phyloP scores from a whole-genome alignment of 495 filamentous ascomycete species.

The Venustampulla echinocandica region DNA sequence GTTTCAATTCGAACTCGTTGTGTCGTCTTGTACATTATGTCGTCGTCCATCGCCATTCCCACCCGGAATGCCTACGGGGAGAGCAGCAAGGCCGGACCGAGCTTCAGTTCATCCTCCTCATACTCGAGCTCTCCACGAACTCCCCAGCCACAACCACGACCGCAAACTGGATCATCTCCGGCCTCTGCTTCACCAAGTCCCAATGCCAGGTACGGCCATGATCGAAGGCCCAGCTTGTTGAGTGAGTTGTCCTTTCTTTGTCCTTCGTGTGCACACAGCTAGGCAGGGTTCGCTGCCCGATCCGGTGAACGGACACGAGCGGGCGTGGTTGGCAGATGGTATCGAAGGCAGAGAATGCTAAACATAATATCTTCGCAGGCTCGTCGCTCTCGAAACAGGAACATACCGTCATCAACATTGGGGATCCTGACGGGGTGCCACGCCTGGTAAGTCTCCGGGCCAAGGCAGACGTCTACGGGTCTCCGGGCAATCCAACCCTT shows the following conservation, averaged over 20 bases:
- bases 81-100: constrained; percentile 27
- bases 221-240: constrained; percentile 44
- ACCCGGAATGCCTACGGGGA: constrained; percentile 31
- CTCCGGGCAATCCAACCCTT: neutral
- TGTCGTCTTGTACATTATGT: constrained; percentile 26
- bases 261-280: too few relatives aligned
- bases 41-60: constrained; percentile 47
- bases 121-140: constrained; percentile 45
- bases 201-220: constrained; percentile 33
- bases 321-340: too few relatives aligned
- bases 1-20: too few relatives aligned
- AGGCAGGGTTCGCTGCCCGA: too few relatives aligned
- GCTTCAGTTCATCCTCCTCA: constrained; percentile 41
- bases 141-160: constrained; percentile 24
- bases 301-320: too few relatives aligned
- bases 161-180: neutral
- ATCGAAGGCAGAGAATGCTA: too few relatives aligned
- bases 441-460: constrained; percentile 44
- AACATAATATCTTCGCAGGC: constrained; percentile 35
- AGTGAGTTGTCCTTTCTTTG: constrained; percentile 32
- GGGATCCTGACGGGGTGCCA: constrained; percentile 50
- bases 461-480: too few relatives aligned
- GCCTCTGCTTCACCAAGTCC: constrained; percentile 11
- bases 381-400: constrained; percentile 55
- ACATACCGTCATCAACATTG: constrained; percentile 61